Conservation (phyloP, 2,329 filamentous ascomycete genomes). For the Fusarium bactridioides region DNA sequence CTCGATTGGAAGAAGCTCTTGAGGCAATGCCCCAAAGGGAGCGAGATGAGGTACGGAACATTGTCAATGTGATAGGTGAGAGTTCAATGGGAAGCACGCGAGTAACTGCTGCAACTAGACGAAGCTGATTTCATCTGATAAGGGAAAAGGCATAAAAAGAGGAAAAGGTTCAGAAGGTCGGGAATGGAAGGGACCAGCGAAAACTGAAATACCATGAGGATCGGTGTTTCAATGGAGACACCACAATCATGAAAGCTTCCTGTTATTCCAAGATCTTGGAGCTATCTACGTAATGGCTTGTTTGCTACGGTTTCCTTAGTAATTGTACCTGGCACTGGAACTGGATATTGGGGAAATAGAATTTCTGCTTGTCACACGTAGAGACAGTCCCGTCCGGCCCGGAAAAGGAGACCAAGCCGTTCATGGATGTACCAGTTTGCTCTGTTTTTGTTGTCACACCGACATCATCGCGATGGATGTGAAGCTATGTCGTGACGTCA, state of each 20-base stretch:
- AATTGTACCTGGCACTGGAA: slow-evolving; percentile 6
- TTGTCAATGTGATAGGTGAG: slow-evolving; percentile 19
- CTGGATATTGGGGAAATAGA: not conserved
- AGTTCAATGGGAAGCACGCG: slow-evolving; percentile 9
- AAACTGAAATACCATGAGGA: slow-evolving; percentile 11
- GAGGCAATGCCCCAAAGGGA: slow-evolving; percentile 35
- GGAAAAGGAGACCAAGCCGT: not conserved
- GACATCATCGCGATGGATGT: slow-evolving; percentile 36
- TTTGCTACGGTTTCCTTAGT: not conserved
- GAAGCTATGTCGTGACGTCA: slow-evolving; percentile 38
- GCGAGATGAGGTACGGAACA: slow-evolving; percentile 44
- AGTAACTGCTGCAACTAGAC: not conserved
- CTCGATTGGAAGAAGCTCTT: slow-evolving; percentile 13
- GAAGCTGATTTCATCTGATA: not conserved
- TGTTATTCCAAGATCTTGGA: slow-evolving; percentile 23
- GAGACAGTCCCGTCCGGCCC: not conserved
- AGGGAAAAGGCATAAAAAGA: not conserved
- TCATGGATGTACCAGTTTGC: not conserved
- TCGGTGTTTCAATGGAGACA: slow-evolving; percentile 7
- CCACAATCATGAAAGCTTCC: slow-evolving; percentile 18
- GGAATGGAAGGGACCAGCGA: not conserved
- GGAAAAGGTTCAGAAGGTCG: not conserved
- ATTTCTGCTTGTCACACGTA: slow-evolving; percentile 18
- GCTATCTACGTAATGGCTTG: slow-evolving; percentile 29
- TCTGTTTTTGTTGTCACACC: slow-evolving; percentile 28